Evolutionary conservation across 1,284 basidiomycete genomes (phyloP), one percentile per base, ranked within the genome.

Genomic region (Ceratobasidium papillatum): DNA sequence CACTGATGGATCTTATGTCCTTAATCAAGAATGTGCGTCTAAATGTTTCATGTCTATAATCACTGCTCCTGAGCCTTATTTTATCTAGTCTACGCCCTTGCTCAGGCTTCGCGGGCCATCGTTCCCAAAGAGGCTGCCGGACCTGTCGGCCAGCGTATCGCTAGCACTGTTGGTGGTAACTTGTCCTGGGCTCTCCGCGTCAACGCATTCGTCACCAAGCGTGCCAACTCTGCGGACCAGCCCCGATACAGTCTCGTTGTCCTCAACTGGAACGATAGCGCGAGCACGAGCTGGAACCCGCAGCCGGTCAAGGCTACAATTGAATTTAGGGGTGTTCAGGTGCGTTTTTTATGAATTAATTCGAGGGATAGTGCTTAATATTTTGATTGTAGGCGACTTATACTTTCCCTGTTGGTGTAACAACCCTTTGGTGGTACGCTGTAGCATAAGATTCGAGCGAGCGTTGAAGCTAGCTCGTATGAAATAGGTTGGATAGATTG

Each of bases 21-120:
- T 89, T 32, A 92, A 93, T 79, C 90, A 92, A 81, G 91, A 93
- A 81, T 91, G 89, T 90, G 78, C 72, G 88, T 81, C 5, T 41
- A 5, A 41, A 17, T 25, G 19, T 32, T 3, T 19, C 14, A 47
- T 54, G 14, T 36, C 45, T 34, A n/a, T 27, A 17, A 49, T n/a
- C n/a, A 51, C 54, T n/a, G 14, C 4, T 11, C n/a, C 49, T 36
- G 3, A 38, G 5, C 54, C 30, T 7, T 27, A 11, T 1, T 25
- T 45, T 75, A 66, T 38, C 22, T 76, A 91, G 91, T 90, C 81
- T 93, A 91, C 76, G 81, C 88, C 0, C 90, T 92, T 87, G 90
- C 90, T 1, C 91, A 93, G 74, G 88, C 88, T 0, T 90, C 89
- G 25, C 91, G 91, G 79, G 91, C 90, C 0, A 86, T 91, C 76